Evolutionary conservation across 257 asterid genomes (phyloP), one percentile per base, ranked within the genome.

Genomic region (Salvia splendens): DNA sequence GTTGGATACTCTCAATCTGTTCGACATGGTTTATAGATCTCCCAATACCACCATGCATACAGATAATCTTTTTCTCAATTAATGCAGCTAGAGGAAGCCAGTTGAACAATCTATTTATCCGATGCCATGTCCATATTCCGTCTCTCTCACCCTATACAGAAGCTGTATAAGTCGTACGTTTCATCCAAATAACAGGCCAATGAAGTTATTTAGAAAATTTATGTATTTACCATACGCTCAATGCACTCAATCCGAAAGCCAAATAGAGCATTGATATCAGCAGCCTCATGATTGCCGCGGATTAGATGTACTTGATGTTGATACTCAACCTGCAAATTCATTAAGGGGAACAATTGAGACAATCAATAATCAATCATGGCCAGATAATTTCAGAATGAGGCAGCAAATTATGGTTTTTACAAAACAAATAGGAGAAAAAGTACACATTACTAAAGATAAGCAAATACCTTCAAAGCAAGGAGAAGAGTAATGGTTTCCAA

Each of bases 11-110:
- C 78, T 90, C 95, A 61, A 93, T 93, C 82, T 93, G 99, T 71
- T 90, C 96, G 28, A 93, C 71, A 72, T 93, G 99, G 86, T 90
- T 93, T 79, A 93, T 93, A 36, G 99, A 93, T 84, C 99, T 85
- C 69, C 99, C 99, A 72, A 93, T 90, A 48, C 99, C 99, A 62
- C 99, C 99, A 64, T 93, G 99, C 99, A 93, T 88, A 83, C 99
- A 93, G 24, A 93, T 85, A 43, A 90, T 93, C 59, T 93, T 93
- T 61, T 90, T 86, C 89, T 93, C 99, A 50, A 93, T 88, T 74
- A 90, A 80, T 57, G 99, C 99, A 56, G 96, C 95, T 70, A 93
- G 80, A 64, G 99, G 99, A 66, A 93, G 99, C 99, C 99, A 93
- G 83, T 93, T 93, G 78, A 93, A 93, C 78, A 93, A 78, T 81